Percentiles rank a stretch among this genome's conserved stretches.
Conservation (phyloP, 2,329 filamentous ascomycete species). For the Hypoxylon sp. region DNA sequence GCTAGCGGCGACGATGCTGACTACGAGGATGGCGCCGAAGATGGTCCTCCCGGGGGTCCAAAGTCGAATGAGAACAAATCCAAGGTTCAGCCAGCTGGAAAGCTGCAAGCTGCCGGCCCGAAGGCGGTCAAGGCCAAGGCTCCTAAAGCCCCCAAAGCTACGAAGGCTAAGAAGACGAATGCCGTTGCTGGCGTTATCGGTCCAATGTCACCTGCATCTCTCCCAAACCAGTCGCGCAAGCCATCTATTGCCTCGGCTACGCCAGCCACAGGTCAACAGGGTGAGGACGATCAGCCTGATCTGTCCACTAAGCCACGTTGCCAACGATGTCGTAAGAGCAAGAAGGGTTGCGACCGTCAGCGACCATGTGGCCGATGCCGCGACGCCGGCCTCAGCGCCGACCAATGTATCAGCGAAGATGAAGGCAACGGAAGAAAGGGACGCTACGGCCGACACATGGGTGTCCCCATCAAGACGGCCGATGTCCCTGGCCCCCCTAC, state of each 20-base stretch:
- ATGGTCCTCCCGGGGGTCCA: slow-evolving; percentile 57
- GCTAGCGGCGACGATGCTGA: slow-evolving; percentile 74
- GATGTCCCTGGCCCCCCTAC: slow-evolving; percentile 60
- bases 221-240: slow-evolving; percentile 80
- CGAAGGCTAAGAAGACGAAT: slow-evolving; percentile 69
- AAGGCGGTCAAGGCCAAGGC: slow-evolving; percentile 65
- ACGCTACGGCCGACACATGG: slow-evolving; percentile 83
- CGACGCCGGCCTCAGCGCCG: slow-evolving; percentile 92
- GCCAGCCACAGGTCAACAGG: slow-evolving; percentile 66
- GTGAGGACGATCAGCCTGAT: slow-evolving; percentile 93
- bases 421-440: slow-evolving; percentile 98
- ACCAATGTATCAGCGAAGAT: slow-evolving; percentile 97
- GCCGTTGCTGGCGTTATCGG: slow-evolving; percentile 57
- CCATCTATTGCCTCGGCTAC: slow-evolving; percentile 76
- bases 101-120: slow-evolving; percentile 53
- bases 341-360: slow-evolving; percentile 98
- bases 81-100: slow-evolving; percentile 59
- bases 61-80: slow-evolving; percentile 61
- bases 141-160: slow-evolving; percentile 59
- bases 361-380: slow-evolving; percentile 95
- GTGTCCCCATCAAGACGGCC: slow-evolving; percentile 73
- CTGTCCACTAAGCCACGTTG: slow-evolving; percentile 96
- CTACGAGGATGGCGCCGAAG: slow-evolving; percentile 62
- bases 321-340: slow-evolving; percentile 98
- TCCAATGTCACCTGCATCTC: slow-evolving; percentile 75